Evolutionary conservation across 2,329 filamentous ascomycete genomes (phyloP).

Genomic region (Paracamarosporium sp.): DNA sequence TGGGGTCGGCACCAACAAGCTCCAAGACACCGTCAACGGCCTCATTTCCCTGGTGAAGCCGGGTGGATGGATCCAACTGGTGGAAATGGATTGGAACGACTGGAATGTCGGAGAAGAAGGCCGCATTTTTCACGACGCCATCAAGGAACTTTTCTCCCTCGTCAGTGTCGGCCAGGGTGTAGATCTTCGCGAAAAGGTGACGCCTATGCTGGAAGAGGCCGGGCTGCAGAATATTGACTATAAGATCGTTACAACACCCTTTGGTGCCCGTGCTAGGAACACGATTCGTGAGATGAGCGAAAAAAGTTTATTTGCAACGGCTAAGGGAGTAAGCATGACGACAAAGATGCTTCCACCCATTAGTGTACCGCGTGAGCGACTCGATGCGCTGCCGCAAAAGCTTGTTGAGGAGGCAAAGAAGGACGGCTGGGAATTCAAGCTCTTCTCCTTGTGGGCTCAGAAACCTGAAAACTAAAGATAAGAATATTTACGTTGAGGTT

Average conservation of each 20-base stretch:
- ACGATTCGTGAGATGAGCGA: constrained; percentile 12
- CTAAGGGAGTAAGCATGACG: constrained; percentile 11
- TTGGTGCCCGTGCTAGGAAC: constrained; percentile 12
- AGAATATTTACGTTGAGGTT: too few relatives aligned
- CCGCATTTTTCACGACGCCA: constrained; percentile 8
- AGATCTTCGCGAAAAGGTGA: constrained; percentile 15
- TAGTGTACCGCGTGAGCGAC: constrained; percentile 12
- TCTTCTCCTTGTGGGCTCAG: constrained; percentile 14
- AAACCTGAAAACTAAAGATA: constrained; percentile 6
- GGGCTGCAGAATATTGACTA: constrained; percentile 15
- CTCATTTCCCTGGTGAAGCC: constrained; percentile 17
- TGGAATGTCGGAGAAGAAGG: constrained; percentile 14
- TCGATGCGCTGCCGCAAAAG: constrained; percentile 14
- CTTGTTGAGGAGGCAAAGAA: constrained; percentile 15
- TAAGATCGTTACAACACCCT: constrained; percentile 12
- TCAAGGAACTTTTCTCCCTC: constrained; percentile 16
- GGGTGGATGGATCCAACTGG: constrained; percentile 21
- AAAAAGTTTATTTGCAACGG: constrained; percentile 19
- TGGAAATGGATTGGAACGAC: constrained; percentile 16
- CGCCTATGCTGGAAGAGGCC: constrained; percentile 13
- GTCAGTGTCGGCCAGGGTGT: constrained; percentile 21
- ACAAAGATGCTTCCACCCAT: constrained; percentile 17
- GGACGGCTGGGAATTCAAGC: constrained; percentile 9
- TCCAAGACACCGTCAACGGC: constrained; percentile 15
- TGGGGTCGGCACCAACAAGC: constrained; percentile 12